Evolutionary conservation across 352 stramenopile species (phyloP).

Genomic region (Globisporangium carolinianum): DNA sequence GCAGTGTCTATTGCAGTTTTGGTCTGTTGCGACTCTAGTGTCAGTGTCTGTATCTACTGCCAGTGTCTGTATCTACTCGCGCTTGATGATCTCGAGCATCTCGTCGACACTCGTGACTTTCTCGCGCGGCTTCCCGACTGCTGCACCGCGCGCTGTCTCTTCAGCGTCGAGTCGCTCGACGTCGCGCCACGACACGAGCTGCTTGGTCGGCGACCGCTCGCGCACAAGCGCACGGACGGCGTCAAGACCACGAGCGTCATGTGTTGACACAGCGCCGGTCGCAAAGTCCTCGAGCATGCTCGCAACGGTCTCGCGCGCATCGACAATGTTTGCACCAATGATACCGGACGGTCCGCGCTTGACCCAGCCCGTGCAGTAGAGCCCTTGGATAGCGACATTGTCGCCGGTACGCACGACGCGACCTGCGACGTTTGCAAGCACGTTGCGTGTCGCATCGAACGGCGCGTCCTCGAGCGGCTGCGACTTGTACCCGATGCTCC

Average conservation of each 20-base stretch:
- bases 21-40: not conserved
- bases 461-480: slow-evolving; percentile 59
- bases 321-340: slow-evolving; percentile 97
- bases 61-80: not conserved
- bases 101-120: slow-evolving; percentile 75
- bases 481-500: slow-evolving; percentile 91
- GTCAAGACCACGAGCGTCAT: slow-evolving; percentile 37
- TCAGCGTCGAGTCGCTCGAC: slow-evolving; percentile 53
- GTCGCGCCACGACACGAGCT: slow-evolving; percentile 65
- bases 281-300: slow-evolving; percentile 89
- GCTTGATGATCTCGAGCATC: slow-evolving; percentile 45
- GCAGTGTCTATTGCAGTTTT: slow-evolving; percentile 1
- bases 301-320: slow-evolving; percentile 94
- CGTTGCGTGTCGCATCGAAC: slow-evolving; percentile 75
- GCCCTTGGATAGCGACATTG: slow-evolving; percentile 41
- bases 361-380: slow-evolving; percentile 97
- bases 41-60: not conserved
- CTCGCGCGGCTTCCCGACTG: slow-evolving; percentile 63
- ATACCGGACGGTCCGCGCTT: slow-evolving; percentile 97
- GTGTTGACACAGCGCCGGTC: slow-evolving; percentile 3
- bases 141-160: slow-evolving; percentile 51
- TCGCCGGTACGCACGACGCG: slow-evolving; percentile 38
- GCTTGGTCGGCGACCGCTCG: slow-evolving; percentile 42
- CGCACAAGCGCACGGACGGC: slow-evolving; percentile 41
- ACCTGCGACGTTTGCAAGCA: slow-evolving; percentile 58